Conservation (phyloP, 371 early-diverging fungal genomes). For the Blakeslea trispora region DNA sequence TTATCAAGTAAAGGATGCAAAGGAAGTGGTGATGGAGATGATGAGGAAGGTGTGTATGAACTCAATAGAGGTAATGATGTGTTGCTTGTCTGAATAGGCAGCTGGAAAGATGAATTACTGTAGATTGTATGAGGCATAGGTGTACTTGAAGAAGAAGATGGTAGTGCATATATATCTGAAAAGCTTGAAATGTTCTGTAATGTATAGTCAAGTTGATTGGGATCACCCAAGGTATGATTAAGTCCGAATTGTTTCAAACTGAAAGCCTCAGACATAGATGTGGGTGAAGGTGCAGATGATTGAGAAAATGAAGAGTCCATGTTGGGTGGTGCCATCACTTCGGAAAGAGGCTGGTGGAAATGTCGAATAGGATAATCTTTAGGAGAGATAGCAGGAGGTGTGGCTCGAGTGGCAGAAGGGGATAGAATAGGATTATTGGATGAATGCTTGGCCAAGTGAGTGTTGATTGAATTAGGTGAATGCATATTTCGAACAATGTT, state of each 20-base stretch:
- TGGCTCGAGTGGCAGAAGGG: not conserved
- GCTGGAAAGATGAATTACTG: conserved; percentile 1
- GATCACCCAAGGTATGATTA: conserved; percentile 26
- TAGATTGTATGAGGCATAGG: conserved; percentile 17
- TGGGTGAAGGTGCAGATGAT: conserved; percentile 28
- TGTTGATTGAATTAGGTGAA: not conserved
- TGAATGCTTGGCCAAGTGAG: not conserved
- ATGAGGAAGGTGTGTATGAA: conserved; percentile 8
- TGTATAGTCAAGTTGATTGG: conserved; percentile 22
- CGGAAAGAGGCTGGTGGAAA: conserved; percentile 17
- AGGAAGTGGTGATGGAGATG: conserved; percentile 6
- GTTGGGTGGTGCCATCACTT: conserved; percentile 27
- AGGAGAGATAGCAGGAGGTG: conserved; percentile 8
- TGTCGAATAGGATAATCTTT: conserved; percentile 12
- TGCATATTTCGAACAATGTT: not conserved
- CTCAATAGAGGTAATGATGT: conserved; percentile 1
- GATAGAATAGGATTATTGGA: conserved; percentile 1
- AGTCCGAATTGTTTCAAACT: conserved; percentile 50
- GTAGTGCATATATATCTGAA: conserved; percentile 20
- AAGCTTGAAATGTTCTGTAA: conserved; percentile 22
- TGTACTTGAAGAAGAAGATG: not conserved
- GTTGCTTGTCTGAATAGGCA: not conserved
- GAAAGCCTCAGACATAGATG: conserved; percentile 42
- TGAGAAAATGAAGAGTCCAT: conserved; percentile 19
- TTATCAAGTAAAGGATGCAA: conserved; percentile 12